These are phyloP conservation scores for Penicillium odoratum DNA, from an alignment of 495 filamentous ascomycete species.

Conservation along the genomic window DNA sequence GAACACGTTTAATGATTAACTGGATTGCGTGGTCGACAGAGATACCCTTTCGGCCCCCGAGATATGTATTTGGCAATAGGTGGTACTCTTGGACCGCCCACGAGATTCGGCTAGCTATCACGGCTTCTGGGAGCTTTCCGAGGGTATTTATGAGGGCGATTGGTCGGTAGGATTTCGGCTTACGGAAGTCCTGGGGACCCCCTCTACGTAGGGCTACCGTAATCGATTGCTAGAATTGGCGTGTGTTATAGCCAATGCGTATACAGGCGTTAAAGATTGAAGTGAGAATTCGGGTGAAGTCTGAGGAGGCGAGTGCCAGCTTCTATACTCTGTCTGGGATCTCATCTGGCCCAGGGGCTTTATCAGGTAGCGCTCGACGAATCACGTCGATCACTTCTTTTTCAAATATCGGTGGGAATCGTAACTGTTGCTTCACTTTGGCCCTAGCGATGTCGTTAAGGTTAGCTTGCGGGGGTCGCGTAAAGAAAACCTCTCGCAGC, in stretches of 20 bases:
- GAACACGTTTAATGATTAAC: not conserved
- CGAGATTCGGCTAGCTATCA: slow-evolving; percentile 33
- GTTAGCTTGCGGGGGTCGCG: too few species aligned
- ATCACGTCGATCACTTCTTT: too few species aligned
- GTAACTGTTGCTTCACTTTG: too few species aligned
- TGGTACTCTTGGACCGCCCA: slow-evolving; percentile 22
- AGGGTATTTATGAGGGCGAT: slow-evolving; percentile 9
- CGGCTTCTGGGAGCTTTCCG: slow-evolving; percentile 29
- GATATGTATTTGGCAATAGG: slow-evolving; percentile 3
- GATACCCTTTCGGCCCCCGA: not conserved
- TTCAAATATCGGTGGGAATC: too few species aligned
- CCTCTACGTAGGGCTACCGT: not conserved
- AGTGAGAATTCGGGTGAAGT: not conserved
- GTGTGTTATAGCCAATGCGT: not conserved
- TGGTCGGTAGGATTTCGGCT: not conserved
- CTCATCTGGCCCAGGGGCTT: not conserved
- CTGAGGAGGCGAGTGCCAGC: not conserved
- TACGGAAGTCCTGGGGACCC: not conserved
- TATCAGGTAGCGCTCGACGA: not conserved
- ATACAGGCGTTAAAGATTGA: not conserved
- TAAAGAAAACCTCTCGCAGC: too few species aligned
- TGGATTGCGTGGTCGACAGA: not conserved
- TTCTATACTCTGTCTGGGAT: not conserved
- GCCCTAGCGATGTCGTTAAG: too few species aligned
- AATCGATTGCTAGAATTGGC: not conserved